Evolutionary conservation across 148 eudicot species (phyloP), one percentile per base, ranked within the genome.

Genomic region (Pouteria glomerata): DNA sequence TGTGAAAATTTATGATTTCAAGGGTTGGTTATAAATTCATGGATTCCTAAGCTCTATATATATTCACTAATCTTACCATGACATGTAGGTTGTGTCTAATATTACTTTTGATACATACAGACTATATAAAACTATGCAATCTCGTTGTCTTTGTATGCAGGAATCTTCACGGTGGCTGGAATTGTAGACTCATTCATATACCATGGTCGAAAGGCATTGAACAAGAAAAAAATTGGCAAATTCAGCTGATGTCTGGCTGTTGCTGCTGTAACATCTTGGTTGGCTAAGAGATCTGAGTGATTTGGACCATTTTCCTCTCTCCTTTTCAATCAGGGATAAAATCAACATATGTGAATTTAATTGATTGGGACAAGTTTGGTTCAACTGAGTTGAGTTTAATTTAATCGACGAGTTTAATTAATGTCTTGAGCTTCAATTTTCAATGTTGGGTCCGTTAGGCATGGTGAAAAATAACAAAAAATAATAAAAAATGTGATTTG

Each of bases 151-250:
- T 63, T 61, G 52, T 58, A 30, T 71, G 62, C 92, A 93, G 98
- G 98, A 73, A 74, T 82, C 35, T 93, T 90, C 62, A 84, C 98
- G 3, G 90, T 93, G 50, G 89, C 96, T 0, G 98, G 98, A 7
- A 88, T 93, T 66, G 79, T 90, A 51, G 98, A 93, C 67, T 84
- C 96, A n/a, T 87, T 84, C 55, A 76, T 93, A 30, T 93, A 90
- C 78, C 94, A 93, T 57, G 90, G 98, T 53, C 85, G 76, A 34
- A 88, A 66, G 79, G 98, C 88, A 16, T 31, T 90, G 33, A 84
- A 73, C 79, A 88, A 84, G 85, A 90, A 86, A 73, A 29, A 88
- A 62, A 41, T 89, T 16, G 91, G 95, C 8, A 93, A 93, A 80
- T 79, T 83, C 44, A 77, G 87, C 73, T 88, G 69, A 76, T 63